A percentile compares a stretch with the other conserved stretches of the same genome.
These are phyloP conservation scores for Sarcodon aspratus DNA, from an alignment of 768 basidiomycete species.

Conservation along the genomic window DNA sequence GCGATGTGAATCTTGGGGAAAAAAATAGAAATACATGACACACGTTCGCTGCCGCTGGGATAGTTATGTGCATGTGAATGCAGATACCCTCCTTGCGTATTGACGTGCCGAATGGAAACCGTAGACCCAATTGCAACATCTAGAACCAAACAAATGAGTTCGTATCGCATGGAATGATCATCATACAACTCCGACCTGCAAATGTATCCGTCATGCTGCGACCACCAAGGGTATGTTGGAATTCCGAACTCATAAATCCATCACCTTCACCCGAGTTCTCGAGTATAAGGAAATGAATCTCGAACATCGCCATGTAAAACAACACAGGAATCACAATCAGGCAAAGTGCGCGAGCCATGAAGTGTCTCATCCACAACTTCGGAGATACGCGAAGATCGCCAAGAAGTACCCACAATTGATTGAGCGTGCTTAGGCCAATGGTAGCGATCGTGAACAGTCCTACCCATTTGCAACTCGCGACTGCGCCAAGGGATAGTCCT, in stretches of 20 bases:
- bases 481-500: constrained; percentile 85
- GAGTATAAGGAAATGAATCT: constrained; percentile 86
- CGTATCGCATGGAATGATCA: background rate
- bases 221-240: constrained; percentile 90
- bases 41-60: constrained; percentile 85
- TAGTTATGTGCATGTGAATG: constrained; percentile 91
- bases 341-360: constrained; percentile 81
- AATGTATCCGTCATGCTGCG: constrained; percentile 88
- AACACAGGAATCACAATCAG: constrained; percentile 74
- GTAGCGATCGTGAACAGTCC: constrained; percentile 97
- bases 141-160: constrained; percentile 12
- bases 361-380: constrained; percentile 69
- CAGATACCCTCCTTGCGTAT: constrained; percentile 98
- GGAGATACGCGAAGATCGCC: constrained; percentile 79
- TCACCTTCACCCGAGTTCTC: constrained; percentile 92
- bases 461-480: constrained; percentile 95
- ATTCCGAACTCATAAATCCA: constrained; percentile 98
- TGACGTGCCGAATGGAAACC: constrained; percentile 78
- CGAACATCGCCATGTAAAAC: constrained; percentile 97
- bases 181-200: constrained; percentile 44
- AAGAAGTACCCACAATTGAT: constrained; percentile 82
- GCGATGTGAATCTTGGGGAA: background rate
- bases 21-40: constrained; percentile 13
- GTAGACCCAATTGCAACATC: constrained; percentile 82
- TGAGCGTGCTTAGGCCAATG: constrained; percentile 72